These are phyloP conservation scores for Phytophthora sp. DNA, from an alignment of 352 stramenopile species.

Conservation along the genomic window DNA sequence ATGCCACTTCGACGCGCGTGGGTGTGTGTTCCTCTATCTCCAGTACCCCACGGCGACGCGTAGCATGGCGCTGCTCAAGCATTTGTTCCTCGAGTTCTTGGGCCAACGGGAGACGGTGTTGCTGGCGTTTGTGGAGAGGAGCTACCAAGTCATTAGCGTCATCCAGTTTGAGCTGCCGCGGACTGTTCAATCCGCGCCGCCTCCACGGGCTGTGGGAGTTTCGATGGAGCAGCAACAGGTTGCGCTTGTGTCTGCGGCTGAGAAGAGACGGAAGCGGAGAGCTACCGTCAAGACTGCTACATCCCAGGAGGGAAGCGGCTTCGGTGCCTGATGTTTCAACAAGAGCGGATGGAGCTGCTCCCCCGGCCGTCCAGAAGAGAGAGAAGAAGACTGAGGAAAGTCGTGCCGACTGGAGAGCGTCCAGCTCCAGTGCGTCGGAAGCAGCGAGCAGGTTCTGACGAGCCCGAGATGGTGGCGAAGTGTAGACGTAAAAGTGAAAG, in stretches of 20 bases:
- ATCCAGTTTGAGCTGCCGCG: slow-evolving; percentile 40
- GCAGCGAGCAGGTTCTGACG: neutral
- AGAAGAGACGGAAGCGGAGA: slow-evolving; percentile 1
- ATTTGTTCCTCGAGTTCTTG: slow-evolving; percentile 52
- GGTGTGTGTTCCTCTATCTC: slow-evolving; percentile 52
- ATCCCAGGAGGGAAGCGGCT: too few relatives aligned
- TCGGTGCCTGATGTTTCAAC: too few relatives aligned
- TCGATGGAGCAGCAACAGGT: neutral
- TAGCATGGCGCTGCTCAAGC: slow-evolving; percentile 45
- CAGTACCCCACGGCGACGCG: slow-evolving; percentile 42
- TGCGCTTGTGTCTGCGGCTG: neutral
- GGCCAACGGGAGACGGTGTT: slow-evolving; percentile 29
- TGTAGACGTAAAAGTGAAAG: neutral
- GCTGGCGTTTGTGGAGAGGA: slow-evolving; percentile 33
- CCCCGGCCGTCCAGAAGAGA: neutral
- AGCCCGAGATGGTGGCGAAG: neutral
- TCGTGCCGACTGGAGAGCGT: too few relatives aligned
- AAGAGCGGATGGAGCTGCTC: neutral
- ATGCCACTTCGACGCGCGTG: slow-evolving; percentile 9
- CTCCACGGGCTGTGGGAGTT: neutral
- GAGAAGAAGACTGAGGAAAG: neutral
- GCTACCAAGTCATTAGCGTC: slow-evolving; percentile 43
- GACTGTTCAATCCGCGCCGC: neutral
- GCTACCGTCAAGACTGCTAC: neutral
- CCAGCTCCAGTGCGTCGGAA: too few relatives aligned